Conservation (phyloP, 495 filamentous ascomycete genomes). For the Ascobolus immersus region DNA sequence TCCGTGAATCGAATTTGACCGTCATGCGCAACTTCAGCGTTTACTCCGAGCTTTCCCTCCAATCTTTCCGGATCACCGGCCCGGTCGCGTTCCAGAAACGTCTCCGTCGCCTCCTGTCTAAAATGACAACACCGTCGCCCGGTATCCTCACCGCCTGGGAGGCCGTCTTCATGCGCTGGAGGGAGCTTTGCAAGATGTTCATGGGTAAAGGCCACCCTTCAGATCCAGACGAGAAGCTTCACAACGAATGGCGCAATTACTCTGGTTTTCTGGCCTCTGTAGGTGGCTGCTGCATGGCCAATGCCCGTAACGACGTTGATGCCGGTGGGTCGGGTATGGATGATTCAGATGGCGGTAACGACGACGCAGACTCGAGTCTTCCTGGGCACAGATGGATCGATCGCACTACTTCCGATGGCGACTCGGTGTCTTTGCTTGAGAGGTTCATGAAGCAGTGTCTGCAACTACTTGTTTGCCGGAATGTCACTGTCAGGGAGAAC, state of each 20-base stretch:
- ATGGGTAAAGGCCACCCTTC: slow-evolving; percentile 20
- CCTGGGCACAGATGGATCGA: slow-evolving; percentile 37
- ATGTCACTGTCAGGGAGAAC: slow-evolving; percentile 34
- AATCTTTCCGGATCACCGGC: slow-evolving; percentile 36
- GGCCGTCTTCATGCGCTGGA: slow-evolving; percentile 33
- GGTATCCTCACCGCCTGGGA: slow-evolving; percentile 41
- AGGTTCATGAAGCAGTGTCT: slow-evolving; percentile 34
- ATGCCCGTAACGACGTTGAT: slow-evolving; percentile 20
- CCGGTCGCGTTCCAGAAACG: slow-evolving; percentile 41
- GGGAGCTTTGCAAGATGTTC: slow-evolving; percentile 31
- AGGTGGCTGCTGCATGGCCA: slow-evolving; percentile 37
- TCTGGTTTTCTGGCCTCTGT: slow-evolving; percentile 40
- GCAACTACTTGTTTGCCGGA: slow-evolving; percentile 33
- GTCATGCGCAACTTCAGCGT: slow-evolving; percentile 33
- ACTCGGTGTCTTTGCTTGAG: slow-evolving; percentile 31
- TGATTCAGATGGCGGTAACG: no score
- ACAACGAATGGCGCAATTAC: slow-evolving; percentile 39
- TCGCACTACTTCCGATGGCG: slow-evolving; percentile 29
- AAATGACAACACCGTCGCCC: slow-evolving; percentile 31
- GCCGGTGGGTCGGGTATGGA: no score
- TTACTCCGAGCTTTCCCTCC: slow-evolving; percentile 34
- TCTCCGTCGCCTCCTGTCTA: slow-evolving; percentile 27
- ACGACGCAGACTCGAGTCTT: slow-evolving; percentile 30
- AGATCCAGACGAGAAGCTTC: slow-evolving; percentile 25
- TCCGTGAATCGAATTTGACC: slow-evolving; percentile 23